These are phyloP conservation scores for Spergularia azorica DNA, from an alignment of 179 eudicot genomes.

Conservation along the genomic window DNA sequence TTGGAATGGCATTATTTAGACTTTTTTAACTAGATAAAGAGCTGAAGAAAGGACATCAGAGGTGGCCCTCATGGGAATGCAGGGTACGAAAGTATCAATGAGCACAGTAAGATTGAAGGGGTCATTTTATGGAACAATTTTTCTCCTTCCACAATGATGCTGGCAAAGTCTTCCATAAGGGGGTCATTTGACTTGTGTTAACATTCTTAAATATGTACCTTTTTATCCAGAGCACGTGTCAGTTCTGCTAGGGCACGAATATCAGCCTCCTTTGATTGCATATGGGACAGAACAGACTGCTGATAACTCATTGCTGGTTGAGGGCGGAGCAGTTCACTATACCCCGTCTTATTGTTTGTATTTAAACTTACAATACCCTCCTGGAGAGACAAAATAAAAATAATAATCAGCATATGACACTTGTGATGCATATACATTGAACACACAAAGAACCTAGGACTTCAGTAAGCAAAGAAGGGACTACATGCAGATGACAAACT, in stretches of 20 bases:
- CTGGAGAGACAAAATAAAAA: conserved; percentile 33
- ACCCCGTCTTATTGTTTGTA: conserved; percentile 43
- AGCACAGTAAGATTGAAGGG: too few species aligned
- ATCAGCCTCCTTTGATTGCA: conserved; percentile 89
- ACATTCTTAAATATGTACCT: conserved; percentile 45
- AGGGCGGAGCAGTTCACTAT: conserved; percentile 37
- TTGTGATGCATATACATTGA: neutral
- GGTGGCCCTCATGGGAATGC: too few species aligned
- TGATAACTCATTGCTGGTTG: conserved; percentile 52
- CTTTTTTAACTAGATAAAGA: neutral
- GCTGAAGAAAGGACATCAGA: too few species aligned
- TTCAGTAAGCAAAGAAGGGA: neutral
- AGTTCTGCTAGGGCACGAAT: conserved; percentile 87
- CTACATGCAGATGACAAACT: neutral
- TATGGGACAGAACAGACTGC: conserved; percentile 55
- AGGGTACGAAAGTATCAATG: too few species aligned
- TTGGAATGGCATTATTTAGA: neutral
- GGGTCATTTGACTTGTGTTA: neutral
- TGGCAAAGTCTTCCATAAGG: neutral
- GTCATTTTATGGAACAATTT: too few species aligned
- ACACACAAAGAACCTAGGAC: neutral
- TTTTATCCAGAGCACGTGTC: conserved; percentile 85
- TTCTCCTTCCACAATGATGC: neutral
- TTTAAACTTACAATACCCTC: conserved; percentile 45
- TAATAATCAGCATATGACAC: neutral